Evolutionary conservation across 352 stramenopile genomes (phyloP).

Genomic region (Pythium sukuiense): DNA sequence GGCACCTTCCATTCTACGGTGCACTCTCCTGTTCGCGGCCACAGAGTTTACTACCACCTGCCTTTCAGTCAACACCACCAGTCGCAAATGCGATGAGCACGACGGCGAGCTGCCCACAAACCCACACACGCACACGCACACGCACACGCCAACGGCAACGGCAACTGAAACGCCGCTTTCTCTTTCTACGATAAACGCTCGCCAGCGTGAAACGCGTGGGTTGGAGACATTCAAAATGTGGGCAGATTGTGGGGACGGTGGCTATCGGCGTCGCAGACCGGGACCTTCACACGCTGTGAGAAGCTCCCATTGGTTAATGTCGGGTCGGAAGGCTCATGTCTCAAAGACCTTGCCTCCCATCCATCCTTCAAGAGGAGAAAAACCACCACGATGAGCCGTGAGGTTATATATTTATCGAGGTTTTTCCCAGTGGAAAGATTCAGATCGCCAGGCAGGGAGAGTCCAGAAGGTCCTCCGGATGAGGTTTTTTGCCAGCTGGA

Average conservation of each 20-base stretch:
- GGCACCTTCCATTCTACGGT: not conserved
- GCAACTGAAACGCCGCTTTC: not conserved
- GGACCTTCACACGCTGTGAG: not conserved
- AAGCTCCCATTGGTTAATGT: not conserved
- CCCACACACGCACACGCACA: not conserved
- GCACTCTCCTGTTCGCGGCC: not conserved
- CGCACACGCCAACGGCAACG: not conserved
- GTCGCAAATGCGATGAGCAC: not conserved
- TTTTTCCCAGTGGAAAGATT: not conserved
- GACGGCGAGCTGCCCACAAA: not conserved
- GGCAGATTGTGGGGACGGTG: not conserved
- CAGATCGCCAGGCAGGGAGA: not conserved
- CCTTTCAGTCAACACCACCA: not conserved
- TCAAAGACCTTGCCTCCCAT: not conserved
- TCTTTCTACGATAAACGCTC: not conserved
- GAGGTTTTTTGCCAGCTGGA: slow-evolving; percentile 7
- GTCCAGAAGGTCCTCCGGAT: not conserved
- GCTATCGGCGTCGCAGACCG: not conserved
- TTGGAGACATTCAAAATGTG: not conserved
- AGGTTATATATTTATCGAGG: not conserved
- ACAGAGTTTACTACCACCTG: not conserved
- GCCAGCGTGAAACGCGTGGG: not conserved
- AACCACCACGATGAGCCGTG: not conserved
- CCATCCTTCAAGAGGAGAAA: not conserved
- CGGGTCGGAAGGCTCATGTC: not conserved